phyloP scores from a whole-genome alignment of 108 stramenopile genomes.

The Cyclotella baltica region DNA sequence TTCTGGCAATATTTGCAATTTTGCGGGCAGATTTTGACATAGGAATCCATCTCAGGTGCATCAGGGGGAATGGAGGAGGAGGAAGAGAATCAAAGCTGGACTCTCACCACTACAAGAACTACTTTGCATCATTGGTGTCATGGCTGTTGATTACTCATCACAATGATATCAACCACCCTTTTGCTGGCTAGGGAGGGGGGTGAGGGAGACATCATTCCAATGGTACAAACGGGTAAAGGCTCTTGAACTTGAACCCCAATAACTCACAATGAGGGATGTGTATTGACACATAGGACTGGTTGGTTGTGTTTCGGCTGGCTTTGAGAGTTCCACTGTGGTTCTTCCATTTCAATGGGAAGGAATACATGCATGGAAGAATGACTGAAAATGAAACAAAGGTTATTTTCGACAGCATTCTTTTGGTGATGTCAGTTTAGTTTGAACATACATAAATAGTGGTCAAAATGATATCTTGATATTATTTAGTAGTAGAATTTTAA shows the following conservation, averaged over 20 bases:
- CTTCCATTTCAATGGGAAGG: too few species aligned
- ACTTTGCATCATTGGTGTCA: not conserved
- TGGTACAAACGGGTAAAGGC: not conserved
- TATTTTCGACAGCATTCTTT: not conserved
- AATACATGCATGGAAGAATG: too few species aligned
- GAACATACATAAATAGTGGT: not conserved
- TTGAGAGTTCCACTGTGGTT: too few species aligned
- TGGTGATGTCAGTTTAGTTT: not conserved
- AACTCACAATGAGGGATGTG: not conserved
- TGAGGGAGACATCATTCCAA: not conserved
- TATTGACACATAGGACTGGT: too few species aligned
- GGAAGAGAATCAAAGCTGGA: not conserved
- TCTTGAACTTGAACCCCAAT: not conserved
- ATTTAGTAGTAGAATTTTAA: not conserved
- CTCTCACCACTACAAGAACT: not conserved
- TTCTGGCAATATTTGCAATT: slow-evolving; percentile 2
- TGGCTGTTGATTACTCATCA: not conserved
- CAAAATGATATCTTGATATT: not conserved
- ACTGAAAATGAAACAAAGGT: too few species aligned
- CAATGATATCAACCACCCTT: not conserved
- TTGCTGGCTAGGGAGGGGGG: not conserved
- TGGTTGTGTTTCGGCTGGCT: not conserved
- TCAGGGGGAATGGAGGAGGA: not conserved
- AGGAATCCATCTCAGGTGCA: slow-evolving; percentile 9
- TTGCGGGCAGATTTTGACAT: not conserved